Conservation (phyloP, 768 basidiomycete genomes). For the Phaeotremella fagi region DNA sequence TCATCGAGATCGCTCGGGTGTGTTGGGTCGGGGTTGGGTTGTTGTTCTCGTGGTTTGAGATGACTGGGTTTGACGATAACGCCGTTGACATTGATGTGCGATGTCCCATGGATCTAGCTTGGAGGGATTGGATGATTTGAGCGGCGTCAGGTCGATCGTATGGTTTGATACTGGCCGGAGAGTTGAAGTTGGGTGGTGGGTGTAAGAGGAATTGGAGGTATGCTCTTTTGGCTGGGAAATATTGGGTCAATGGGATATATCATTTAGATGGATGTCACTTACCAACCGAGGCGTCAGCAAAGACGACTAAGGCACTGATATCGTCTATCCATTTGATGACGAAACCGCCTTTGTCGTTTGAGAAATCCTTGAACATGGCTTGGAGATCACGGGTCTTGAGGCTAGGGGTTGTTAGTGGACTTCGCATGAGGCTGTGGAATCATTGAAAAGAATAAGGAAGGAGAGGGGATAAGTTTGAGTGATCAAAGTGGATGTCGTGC, state of each 20-base stretch:
- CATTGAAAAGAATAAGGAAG: background rate
- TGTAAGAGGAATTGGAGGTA: constrained; percentile 85
- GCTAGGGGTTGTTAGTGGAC: constrained; percentile 8
- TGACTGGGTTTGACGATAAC: background rate
- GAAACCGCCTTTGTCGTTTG: constrained; percentile 79
- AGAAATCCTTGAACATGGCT: constrained; percentile 81
- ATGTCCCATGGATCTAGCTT: constrained; percentile 47
- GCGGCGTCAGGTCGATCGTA: constrained; percentile 95
- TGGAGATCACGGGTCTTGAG: constrained; percentile 98
- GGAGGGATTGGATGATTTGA: constrained; percentile 50
- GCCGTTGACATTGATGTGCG: constrained; percentile 21
- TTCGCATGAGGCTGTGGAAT: constrained; percentile 2
- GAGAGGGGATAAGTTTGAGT: background rate
- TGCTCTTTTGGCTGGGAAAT: constrained; percentile 74
- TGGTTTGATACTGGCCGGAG: constrained; percentile 60
- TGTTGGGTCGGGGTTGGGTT: background rate
- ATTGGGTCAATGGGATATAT: background rate
- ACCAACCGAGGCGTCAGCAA: constrained; percentile 85
- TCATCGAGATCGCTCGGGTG: background rate
- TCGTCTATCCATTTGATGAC: constrained; percentile 99
- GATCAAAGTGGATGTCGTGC: background rate
- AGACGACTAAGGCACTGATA: constrained; percentile 89
- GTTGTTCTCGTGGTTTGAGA: background rate
- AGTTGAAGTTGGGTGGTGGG: constrained; percentile 54
- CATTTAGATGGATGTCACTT: constrained; percentile 49